Conservation (phyloP, 768 basidiomycete genomes). For the Pilatotrama ljubarskyi region DNA sequence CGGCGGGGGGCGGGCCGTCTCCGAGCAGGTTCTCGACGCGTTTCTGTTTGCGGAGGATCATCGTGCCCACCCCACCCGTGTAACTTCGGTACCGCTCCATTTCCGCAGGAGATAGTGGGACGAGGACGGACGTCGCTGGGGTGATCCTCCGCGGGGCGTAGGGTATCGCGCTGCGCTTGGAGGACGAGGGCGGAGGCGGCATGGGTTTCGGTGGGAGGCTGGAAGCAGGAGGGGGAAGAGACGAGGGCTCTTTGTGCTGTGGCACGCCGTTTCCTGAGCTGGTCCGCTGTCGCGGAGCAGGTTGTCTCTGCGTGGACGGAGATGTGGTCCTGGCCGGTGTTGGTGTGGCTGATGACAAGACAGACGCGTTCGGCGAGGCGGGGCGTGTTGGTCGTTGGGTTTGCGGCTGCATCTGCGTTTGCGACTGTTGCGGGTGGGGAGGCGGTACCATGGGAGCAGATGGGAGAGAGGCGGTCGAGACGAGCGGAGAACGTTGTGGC, state of each 20-base stretch:
- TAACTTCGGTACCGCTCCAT: conserved; percentile 57
- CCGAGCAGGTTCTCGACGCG: conserved; percentile 21
- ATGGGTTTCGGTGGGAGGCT: conserved; percentile 23
- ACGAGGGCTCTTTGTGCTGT: conserved; percentile 6
- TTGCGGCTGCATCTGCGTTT: background rate
- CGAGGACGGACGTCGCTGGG: conserved; percentile 58
- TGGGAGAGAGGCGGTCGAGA: conserved; percentile 21
- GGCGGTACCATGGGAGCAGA: conserved; percentile 14
- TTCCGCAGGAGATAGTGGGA: conserved; percentile 65
- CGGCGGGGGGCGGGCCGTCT: conserved; percentile 11
- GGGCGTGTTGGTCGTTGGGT: conserved; percentile 6
- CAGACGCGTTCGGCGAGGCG: conserved; percentile 6
- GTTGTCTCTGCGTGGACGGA: conserved; percentile 4
- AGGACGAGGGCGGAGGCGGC: conserved; percentile 17
- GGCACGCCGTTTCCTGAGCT: conserved; percentile 2
- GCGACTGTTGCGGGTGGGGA: conserved; percentile 3
- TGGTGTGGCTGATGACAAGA: conserved; percentile 8
- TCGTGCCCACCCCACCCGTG: conserved; percentile 53
- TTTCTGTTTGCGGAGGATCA: conserved; percentile 39
- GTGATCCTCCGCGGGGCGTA: conserved; percentile 71
- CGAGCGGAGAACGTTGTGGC: conserved; percentile 21
- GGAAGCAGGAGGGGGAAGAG: conserved; percentile 20
- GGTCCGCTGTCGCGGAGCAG: background rate
- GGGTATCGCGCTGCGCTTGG: conserved; percentile 39
- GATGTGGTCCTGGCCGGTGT: conserved; percentile 12